Base-by-base conservation (phyloP, 2,329 filamentous ascomycete genomes). In the Apiospora kogelbergensis region DNA sequence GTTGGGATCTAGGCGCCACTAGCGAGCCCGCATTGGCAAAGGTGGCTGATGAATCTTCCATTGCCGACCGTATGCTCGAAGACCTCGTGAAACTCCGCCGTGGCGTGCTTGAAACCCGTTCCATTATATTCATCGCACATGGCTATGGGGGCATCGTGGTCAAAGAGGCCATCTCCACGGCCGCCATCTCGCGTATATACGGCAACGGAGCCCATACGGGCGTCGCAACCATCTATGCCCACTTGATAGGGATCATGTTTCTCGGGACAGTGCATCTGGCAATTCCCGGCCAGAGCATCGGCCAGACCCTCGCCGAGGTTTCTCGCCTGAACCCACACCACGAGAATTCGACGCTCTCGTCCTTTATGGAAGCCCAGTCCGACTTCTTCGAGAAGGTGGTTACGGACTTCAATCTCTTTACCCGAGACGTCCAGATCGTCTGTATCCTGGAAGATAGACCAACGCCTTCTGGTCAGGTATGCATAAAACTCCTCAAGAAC, bases 71-170 rank as follows among this genome's bases (percentile, higher is more conserved):
- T 2, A 20, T 69, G 17, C 37, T 67, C 3, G 53, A 48, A 17
- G 68, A 69, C 30, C 44, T 69, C 1, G 24, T 30, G 0, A 53
- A 57, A 44, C 53, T 67, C 1, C 63, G 37, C 15, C 33, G 5
- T 13, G 60, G 22, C 22, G 33, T 2, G 17, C 17, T 10, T 7
- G 46, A 30, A 53, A 37, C 20, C 15, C 67, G 30, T 33, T 41
- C 63, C 20, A 44, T 69, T 22, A 64, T 69, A n/a, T 69, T 69
- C 65, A 30, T 67, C 5, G 57, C 41, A 20, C 68, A 69, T 33
- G 68, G 68, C 37, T 33, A 67, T 10, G 68, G 68, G 24, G 68
- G 68, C 22, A n/a, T 66, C 17, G 46, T 69, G 13, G 37, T 69
- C 45, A 69, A 69, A 24, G 68, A 69, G 24, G 68, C 66, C 17